Conservation (phyloP, 179 eudicot genomes). For the Gypsophila paniculata region DNA sequence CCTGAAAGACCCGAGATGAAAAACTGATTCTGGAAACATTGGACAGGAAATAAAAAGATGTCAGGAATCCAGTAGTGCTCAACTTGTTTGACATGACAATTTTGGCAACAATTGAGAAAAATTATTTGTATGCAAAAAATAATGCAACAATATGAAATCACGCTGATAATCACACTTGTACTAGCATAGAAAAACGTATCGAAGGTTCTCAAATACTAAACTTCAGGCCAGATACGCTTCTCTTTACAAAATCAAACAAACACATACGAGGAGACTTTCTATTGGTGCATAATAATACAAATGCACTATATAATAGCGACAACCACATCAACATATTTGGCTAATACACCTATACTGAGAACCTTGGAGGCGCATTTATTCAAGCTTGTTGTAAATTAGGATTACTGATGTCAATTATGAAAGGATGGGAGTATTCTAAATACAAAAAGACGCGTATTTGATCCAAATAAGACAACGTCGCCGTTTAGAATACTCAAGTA, state of each 20-base stretch:
- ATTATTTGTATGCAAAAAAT: neutral
- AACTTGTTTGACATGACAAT: neutral
- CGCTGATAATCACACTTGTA: neutral
- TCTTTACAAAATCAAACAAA: slow-evolving; percentile 1
- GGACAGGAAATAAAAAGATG: slow-evolving; percentile 15
- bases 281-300: neutral
- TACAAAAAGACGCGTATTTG: no score
- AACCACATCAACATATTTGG: neutral
- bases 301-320: neutral
- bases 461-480: no score
- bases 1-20: slow-evolving; percentile 97
- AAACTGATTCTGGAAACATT: slow-evolving; percentile 79
- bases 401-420: neutral
- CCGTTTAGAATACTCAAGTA: no score
- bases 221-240: neutral
- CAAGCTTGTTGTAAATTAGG: neutral
- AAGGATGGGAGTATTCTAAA: no score
- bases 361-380: neutral
- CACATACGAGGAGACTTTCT: neutral
- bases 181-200: neutral
- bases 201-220: neutral
- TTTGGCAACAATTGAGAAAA: neutral
- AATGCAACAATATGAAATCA: neutral
- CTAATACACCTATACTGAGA: neutral
- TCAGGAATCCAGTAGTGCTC: slow-evolving; percentile 18